A percentile compares a stretch with the other conserved stretches of the same genome.
Evolutionary conservation across 805 yeast species (phyloP).

Genomic region (Metschnikowia santaceciliae): DNA sequence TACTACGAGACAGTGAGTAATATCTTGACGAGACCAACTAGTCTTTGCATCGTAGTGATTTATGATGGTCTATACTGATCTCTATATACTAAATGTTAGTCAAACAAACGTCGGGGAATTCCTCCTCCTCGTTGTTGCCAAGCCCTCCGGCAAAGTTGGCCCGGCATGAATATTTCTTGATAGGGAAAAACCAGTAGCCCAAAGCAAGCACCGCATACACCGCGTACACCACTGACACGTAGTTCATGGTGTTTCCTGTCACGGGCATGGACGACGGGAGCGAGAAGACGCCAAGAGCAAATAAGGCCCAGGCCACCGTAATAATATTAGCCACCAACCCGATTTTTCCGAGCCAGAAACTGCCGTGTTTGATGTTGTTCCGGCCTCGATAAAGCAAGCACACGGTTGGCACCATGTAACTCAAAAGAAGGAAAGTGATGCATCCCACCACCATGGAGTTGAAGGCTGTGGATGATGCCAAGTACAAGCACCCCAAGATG

Average conservation of each 20-base stretch:
- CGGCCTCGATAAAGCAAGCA: constrained; percentile 36
- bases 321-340: constrained; percentile 33
- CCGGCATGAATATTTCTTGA: constrained; percentile 34
- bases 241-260: constrained; percentile 26
- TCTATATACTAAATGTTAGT: constrained; percentile 9
- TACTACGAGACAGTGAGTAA: too few relatives aligned
- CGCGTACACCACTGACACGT: constrained; percentile 25
- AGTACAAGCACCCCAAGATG: constrained; percentile 34
- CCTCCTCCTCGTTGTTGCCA: constrained; percentile 37
- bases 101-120: constrained; percentile 42
- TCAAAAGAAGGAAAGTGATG: constrained; percentile 35
- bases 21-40: too few relatives aligned
- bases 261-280: constrained; percentile 34
- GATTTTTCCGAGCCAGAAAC: constrained; percentile 39
- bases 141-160: constrained; percentile 41
- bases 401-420: constrained; percentile 34
- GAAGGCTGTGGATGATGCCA: constrained; percentile 38
- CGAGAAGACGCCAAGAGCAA: constrained; percentile 37
- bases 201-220: constrained; percentile 32
- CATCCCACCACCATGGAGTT: constrained; percentile 38
- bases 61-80: neutral
- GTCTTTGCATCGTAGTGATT: too few relatives aligned
- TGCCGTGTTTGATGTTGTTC: constrained; percentile 36
- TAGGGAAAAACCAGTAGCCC: constrained; percentile 43
- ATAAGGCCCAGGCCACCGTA: constrained; percentile 32